A percentile compares a stretch with the other conserved stretches of the same genome.
These are phyloP conservation scores for Fraxinus xanthoxyloides DNA, from an alignment of 305 asterid genomes.

Conservation along the genomic window DNA sequence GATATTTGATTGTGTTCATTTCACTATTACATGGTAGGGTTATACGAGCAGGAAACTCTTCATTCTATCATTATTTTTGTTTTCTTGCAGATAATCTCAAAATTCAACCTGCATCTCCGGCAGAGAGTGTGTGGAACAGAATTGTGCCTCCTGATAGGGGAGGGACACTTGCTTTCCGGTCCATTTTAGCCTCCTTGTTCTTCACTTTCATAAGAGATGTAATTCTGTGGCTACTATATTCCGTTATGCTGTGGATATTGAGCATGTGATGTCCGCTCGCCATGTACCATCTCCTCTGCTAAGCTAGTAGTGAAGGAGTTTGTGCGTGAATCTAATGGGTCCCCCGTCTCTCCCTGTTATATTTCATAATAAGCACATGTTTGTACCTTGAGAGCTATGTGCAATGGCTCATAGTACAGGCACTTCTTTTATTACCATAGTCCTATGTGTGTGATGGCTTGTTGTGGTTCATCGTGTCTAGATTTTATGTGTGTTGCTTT, in stretches of 20 bases:
- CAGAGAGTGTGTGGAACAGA: conserved; percentile 13
- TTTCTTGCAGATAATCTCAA: conserved; percentile 27
- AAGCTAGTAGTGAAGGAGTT: conserved; percentile 21
- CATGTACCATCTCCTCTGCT: conserved; percentile 33
- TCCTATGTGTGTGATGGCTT: background rate
- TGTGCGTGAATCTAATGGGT: conserved; percentile 47
- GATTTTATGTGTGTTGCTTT: background rate
- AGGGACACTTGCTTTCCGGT: conserved; percentile 33
- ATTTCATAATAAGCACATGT: background rate
- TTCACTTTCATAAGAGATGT: conserved; percentile 48
- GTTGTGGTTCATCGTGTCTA: background rate
- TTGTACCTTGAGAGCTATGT: background rate
- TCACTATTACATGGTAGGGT: background rate
- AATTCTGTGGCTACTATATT: conserved; percentile 25
- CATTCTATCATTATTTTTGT: background rate
- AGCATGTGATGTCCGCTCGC: conserved; percentile 18
- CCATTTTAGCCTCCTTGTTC: conserved; percentile 39
- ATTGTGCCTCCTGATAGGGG: conserved; percentile 50
- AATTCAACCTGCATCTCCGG: conserved; percentile 4
- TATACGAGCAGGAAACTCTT: background rate
- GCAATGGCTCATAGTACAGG: background rate
- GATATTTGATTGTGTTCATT: background rate
- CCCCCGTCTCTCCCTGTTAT: background rate
- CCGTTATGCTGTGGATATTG: conserved; percentile 52
- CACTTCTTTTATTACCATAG: background rate